Evolutionary conservation across 495 filamentous ascomycete genomes (phyloP), one percentile per base, ranked within the genome.

Genomic region (Tuber aestivum): DNA sequence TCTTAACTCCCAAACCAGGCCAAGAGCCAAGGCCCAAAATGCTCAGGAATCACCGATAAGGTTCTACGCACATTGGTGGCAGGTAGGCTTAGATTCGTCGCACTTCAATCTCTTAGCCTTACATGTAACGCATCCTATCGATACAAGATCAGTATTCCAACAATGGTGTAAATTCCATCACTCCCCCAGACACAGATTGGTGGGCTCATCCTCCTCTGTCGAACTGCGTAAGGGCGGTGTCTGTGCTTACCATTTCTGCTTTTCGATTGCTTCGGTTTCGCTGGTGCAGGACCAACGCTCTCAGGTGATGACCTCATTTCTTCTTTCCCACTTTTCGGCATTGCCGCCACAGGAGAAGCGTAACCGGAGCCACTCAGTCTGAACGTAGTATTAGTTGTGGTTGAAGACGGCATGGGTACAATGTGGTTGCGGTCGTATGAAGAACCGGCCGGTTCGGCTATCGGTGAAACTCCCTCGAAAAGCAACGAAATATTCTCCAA

Each of bases 41-140:
- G 14, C 12, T 27, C 32, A 65, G 27, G 56, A 65, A 65, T 35
- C 56, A 14, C 56, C 14, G 1, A 65, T n/a, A 41, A 40, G 27
- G 69, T 42, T 48, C 44, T 44, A 77, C 81, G 40, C 79, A 81
- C 92, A 94, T 85, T 94, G 92, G 56, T 90, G 86, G 80, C 92
- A 94, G 45, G 86, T 87, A 9, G 92, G 92, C 77, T 94, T 93
- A 45, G 87, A 89, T 83, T 94, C 92, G 81, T 93, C 92, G 84
- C 92, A 94, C 83, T 94, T 94, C 73, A 94, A 84, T 75, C 92
- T 87, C 82, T 94, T 94, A 70, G 90, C 87, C 84, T 94, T 94
- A 86, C 92, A 94, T 70, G 92, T 94, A 74, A 91, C 87, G 84
- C 92, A 94, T 73, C 92, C 92, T 94, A 83, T 73, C 61, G 61